Evolutionary conservation across 257 asterid species (phyloP), one percentile per base, ranked within the genome.

Genomic region (Avicennia marina): DNA sequence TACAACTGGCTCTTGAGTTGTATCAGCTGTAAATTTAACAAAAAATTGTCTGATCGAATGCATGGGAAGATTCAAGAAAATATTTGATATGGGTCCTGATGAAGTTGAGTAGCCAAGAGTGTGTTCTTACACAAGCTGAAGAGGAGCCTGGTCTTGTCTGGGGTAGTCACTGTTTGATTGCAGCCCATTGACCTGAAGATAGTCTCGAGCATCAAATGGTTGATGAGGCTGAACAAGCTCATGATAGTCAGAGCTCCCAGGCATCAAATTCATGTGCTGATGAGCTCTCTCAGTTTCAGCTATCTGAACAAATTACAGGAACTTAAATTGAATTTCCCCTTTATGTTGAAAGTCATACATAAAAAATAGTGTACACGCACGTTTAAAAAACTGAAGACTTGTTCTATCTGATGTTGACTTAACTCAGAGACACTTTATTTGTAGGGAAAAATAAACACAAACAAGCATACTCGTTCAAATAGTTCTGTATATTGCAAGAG

Each of bases 251-350:
- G 41, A 80, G 57, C 79, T 85, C 51, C 90, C 89, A 0, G 96
- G 90, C 94, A 91, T 78, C 82, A 85, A 73, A 65, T 61, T 81
- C 91, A 85, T 82, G 10, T 36, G 41, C 42, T 84, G 74, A 19
- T 79, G 90, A n/a, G 69, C 88, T 63, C 94, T 81, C 80, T 80
- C 90, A 24, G 80, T 74, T 72, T 91, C 98, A 74, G 91, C 84
- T 71, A 91, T 85, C 96, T 89, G 51, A 53, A 69, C 17, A 41
- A 6, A 12, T 46, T 52, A 39, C 20, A 46, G 34, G 6, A 8
- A 29, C 34, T 8, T 0, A 8, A 29, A 4, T 29, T 1, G 34
- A 29, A 29, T 29, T 4, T 4, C 8, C 8, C 8, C 34, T 29
- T 29, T n/a, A n/a, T n/a, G n/a, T n/a, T n/a, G n/a, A 7, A 36